Base-by-base conservation (phyloP, 1,284 basidiomycete species). In the Mycena citricolor region DNA sequence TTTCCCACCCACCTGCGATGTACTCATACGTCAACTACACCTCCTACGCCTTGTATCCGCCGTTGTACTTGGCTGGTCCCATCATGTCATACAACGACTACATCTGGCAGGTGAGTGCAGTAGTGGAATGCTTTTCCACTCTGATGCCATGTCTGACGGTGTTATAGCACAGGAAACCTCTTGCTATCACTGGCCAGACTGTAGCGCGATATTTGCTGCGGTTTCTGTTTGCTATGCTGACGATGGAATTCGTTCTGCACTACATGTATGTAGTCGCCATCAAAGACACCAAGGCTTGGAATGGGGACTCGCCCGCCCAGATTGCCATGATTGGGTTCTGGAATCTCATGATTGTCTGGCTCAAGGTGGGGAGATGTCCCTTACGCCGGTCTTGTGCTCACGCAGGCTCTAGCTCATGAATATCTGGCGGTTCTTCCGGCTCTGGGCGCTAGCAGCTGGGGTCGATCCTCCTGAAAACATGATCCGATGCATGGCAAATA, bases 401-500 rank as follows among this genome's bases (percentile, higher is more conserved):
- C 28, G 26, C 22, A 37, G 21, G 16, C 32, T 36, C 16, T 47
- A 93, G 92, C 81, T 98, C n/a, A 74, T 98, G 23, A 81, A 98
- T 12, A 92, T 94, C 0, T 99, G 97, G 97, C 80, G 95, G 8
- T 95, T 97, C 73, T 99, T 99, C 72, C 85, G 97, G 2, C 69
- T 98, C 4, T 99, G 95, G 94, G 88, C 94, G 1, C 70, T 99
- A 25, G 62, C 82, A 11, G 92, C 94, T 61, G 91, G 90, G 0
- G 77, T 98, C 23, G 92, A 98, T 57, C 86, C 94, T 1, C 97
- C 94, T 0, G 97, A 99, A 65, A 99, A 99, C 63, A 97, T 99
- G 97, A 79, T 99, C 5, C 79, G 97, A 12, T 98, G 97, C 61
- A 90, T 98, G 81, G 89, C 85, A n/a, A 99, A 99, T 69, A 99